Evolutionary conservation across 352 stramenopile species (phyloP).

Genomic region (Pythium dissotocum): DNA sequence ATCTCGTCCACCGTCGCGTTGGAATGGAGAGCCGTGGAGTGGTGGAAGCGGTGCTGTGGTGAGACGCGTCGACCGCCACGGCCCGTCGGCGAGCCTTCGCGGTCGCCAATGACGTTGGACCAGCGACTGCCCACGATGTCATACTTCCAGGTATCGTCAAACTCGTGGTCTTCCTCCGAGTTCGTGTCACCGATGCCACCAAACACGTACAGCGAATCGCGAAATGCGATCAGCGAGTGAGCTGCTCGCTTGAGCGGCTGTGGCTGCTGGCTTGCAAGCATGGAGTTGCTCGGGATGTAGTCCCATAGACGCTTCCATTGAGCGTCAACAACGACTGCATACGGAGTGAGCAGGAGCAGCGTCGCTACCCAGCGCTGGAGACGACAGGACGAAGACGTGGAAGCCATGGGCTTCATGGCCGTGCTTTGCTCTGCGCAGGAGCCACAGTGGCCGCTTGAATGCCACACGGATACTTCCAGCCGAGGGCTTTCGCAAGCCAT

Average conservation of each 20-base stretch:
- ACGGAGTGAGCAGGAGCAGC: not conserved
- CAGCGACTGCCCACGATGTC: slow-evolving; percentile 14
- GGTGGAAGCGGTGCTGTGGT: slow-evolving; percentile 29
- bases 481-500: not conserved
- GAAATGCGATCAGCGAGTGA: slow-evolving; percentile 46
- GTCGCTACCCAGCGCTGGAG: not conserved
- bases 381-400: not conserved
- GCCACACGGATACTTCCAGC: not conserved
- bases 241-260: slow-evolving; percentile 50
- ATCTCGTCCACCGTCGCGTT: slow-evolving; percentile 27
- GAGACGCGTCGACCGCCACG: not conserved
- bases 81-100: not conserved
- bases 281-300: slow-evolving; percentile 16
- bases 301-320: slow-evolving; percentile 64
- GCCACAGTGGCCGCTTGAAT: not conserved
- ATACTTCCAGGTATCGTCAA: slow-evolving; percentile 68
- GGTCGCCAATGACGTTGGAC: not conserved
- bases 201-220: slow-evolving; percentile 64
- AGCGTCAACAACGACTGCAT: slow-evolving; percentile 4
- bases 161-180: slow-evolving; percentile 52
- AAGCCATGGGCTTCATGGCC: not conserved
- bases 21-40: slow-evolving; percentile 23
- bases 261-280: not conserved
- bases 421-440: not conserved
- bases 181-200: slow-evolving; percentile 47